These are phyloP conservation scores for Calonectria pseudoturangicola DNA, from an alignment of 2,329 filamentous ascomycete species.

Conservation along the genomic window DNA sequence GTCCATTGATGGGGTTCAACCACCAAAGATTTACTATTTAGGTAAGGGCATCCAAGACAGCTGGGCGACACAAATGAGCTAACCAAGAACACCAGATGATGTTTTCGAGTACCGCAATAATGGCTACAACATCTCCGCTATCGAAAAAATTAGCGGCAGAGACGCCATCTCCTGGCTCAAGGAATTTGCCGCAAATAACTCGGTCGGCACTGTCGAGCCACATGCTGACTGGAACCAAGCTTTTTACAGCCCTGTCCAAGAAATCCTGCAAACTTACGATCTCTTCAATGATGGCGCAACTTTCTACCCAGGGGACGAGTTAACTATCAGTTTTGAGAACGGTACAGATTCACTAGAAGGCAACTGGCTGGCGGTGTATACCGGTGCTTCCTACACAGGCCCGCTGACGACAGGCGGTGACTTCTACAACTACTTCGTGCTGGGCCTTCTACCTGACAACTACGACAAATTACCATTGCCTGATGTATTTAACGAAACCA, in stretches of 20 bases:
- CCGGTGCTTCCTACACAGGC: not conserved
- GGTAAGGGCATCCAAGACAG: not conserved
- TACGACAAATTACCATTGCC: not conserved
- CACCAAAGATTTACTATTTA: conserved; percentile 1
- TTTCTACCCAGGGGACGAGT: not conserved
- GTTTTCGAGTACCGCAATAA: not conserved
- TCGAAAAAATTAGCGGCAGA: not conserved
- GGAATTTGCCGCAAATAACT: not conserved
- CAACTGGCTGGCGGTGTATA: conserved; percentile 2
- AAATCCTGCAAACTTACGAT: not conserved
- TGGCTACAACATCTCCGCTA: not conserved
- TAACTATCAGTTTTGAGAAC: not conserved
- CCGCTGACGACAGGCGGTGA: not conserved
- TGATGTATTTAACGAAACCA: not conserved
- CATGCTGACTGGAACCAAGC: conserved; percentile 21
- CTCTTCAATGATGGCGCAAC: not conserved
- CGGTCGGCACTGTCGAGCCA: not conserved
- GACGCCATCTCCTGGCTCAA: not conserved
- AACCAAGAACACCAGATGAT: not conserved
- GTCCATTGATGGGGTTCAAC: not conserved
- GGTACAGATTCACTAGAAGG: not conserved
- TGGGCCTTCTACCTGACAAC: not conserved
- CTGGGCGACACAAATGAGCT: not conserved
- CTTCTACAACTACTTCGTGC: conserved; percentile 7
- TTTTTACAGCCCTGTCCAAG: not conserved